phyloP scores from a whole-genome alignment of 495 filamentous ascomycete species.

The Acidomyces sp. region DNA sequence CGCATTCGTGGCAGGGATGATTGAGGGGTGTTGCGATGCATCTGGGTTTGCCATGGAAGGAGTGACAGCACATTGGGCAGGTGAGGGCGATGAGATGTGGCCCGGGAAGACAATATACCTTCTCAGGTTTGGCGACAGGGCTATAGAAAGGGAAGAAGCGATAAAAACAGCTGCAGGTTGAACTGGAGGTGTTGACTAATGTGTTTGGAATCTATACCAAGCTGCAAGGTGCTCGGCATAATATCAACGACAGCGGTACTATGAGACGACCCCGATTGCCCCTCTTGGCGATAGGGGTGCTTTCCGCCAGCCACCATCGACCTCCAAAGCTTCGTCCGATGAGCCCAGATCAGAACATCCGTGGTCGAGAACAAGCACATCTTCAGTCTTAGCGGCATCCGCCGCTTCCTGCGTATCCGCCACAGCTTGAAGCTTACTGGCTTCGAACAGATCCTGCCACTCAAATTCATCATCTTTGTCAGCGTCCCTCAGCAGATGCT shows the following conservation, averaged over 20 bases:
- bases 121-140: slow-evolving; percentile 74
- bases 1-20: slow-evolving; percentile 85
- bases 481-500: slow-evolving; percentile 4
- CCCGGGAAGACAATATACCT: slow-evolving; percentile 91
- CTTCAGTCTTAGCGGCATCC: no score
- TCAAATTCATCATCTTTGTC: slow-evolving; percentile 5
- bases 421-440: slow-evolving; percentile 3
- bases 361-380: no score
- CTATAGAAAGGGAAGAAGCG: slow-evolving; percentile 75
- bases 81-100: slow-evolving; percentile 71
- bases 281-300: no score
- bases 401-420: no score
- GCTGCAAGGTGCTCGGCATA: no score
- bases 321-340: no score
- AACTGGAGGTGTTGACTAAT: background rate
- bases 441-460: slow-evolving; percentile 16
- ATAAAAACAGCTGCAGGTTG: slow-evolving; percentile 14
- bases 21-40: slow-evolving; percentile 91
- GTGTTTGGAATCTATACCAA: no score
- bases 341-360: no score
- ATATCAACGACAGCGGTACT: no score
- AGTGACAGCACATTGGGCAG: slow-evolving; percentile 81
- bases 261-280: no score
- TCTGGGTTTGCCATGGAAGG: slow-evolving; percentile 67
- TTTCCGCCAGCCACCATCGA: no score